Base-by-base conservation (phyloP, 495 filamentous ascomycete species). In the Penicillium dipodomyicola region DNA sequence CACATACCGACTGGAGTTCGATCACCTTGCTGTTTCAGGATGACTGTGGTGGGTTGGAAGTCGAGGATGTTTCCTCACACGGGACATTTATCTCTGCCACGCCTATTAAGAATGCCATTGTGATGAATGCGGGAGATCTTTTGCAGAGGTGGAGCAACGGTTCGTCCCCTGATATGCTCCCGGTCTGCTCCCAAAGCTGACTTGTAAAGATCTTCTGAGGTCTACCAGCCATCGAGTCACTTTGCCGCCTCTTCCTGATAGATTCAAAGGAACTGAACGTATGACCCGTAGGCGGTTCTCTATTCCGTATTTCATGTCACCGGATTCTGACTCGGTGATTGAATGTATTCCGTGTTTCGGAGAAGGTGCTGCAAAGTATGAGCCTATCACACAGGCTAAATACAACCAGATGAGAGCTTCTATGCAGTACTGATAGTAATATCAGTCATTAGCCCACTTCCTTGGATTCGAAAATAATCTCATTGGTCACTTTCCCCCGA, bases 71-170 rank as follows among this genome's bases (percentile, higher is more conserved):
- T 11, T 67, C 72, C 19, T 53, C 56, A 20, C 64, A 70, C 10
- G 81, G 79, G 0, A 72, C 65, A 7, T 89, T 85, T 59, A 62
- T 84, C 10, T 73, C 80, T 23, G 84, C 75, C 2, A 65, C 65
- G 3, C 79, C 80, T 11, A 59, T 84, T 41, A 72, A 74, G 33
- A 76, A 80, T 40, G 74, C 79, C 9, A 72, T 83, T 46, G 67
- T 86, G 10, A 76, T 86, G 74, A 86, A 85, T 48, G 70, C 84
- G 5, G 82, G 82, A 11, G 83, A 87, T 70, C 65, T 84, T 7
- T 49, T 85, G 30, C 82, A 83, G 77, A 77, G 77, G 58, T 85
- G 84, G 83, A 84, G 79, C 49, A 85, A 84, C 64, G 80, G 77
- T 81, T 54, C 4, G 74, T 68, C 4, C 25, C 29, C 33, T 19